Evolutionary conservation across 2,329 filamentous ascomycete species (phyloP).

Genomic region (Fusarium setosum): DNA sequence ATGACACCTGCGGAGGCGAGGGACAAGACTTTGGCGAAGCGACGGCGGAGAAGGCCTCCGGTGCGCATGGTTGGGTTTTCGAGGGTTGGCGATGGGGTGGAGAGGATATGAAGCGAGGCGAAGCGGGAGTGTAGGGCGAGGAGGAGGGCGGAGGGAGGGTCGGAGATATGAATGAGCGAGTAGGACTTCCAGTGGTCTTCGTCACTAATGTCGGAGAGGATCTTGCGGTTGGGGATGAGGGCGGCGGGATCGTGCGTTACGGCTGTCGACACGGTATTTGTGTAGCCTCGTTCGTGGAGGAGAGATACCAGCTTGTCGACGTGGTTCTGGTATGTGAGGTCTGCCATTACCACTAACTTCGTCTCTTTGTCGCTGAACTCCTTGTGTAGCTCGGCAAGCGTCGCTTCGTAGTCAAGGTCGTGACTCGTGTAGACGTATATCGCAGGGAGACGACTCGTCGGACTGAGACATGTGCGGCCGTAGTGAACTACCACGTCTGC

Average conservation of each 20-base stretch:
- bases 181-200: slow-evolving; percentile 69
- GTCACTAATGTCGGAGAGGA: slow-evolving; percentile 57
- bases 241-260: slow-evolving; percentile 84
- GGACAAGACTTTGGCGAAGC: slow-evolving; percentile 87
- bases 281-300: slow-evolving; percentile 75
- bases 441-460: slow-evolving; percentile 86
- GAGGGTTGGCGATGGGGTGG: slow-evolving; percentile 70
- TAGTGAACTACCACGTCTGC: slow-evolving; percentile 96
- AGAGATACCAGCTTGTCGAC: slow-evolving; percentile 66
- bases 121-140: slow-evolving; percentile 89
- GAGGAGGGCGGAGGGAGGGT: slow-evolving; percentile 84
- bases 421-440: slow-evolving; percentile 90
- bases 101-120: slow-evolving; percentile 80
- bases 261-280: slow-evolving; percentile 73
- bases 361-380: slow-evolving; percentile 74
- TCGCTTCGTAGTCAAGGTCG: slow-evolving; percentile 70
- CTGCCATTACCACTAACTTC: slow-evolving; percentile 85
- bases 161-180: slow-evolving; percentile 86
- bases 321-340: slow-evolving; percentile 87
- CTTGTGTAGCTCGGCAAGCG: slow-evolving; percentile 69
- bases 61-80: slow-evolving; percentile 58
- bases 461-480: slow-evolving; percentile 90
- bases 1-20: slow-evolving; percentile 86
- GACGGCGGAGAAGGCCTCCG: slow-evolving; percentile 75
- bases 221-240: slow-evolving; percentile 83